These are phyloP conservation scores for Fusarium sp. DNA, from an alignment of 2,329 filamentous ascomycete genomes.

Conservation along the genomic window DNA sequence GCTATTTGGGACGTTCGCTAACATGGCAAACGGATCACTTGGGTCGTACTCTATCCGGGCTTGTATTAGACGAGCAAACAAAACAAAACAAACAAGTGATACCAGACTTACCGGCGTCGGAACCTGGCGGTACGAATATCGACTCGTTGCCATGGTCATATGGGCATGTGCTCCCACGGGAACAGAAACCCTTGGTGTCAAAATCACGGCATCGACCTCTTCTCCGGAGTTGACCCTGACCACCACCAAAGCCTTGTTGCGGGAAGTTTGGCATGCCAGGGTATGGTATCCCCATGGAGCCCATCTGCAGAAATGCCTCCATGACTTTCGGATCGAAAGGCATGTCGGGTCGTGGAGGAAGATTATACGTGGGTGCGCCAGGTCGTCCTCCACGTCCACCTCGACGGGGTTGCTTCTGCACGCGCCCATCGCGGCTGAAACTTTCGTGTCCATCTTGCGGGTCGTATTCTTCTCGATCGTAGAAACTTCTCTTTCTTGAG, in stretches of 20 bases:
- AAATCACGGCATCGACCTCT: constrained; percentile 73
- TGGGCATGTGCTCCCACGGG: constrained; percentile 71
- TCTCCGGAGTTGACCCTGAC: constrained; percentile 45
- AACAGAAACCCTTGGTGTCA: constrained; percentile 77
- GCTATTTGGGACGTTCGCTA: constrained; percentile 25
- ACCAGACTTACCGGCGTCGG: constrained; percentile 40
- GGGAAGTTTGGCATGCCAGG: constrained; percentile 53
- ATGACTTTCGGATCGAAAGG: constrained; percentile 69
- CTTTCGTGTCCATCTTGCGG: constrained; percentile 39
- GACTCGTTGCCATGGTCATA: constrained; percentile 73
- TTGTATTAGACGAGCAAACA: constrained; percentile 18
- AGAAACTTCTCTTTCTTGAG: constrained; percentile 50
- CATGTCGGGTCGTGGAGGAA: constrained; percentile 41
- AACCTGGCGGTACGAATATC: constrained; percentile 47
- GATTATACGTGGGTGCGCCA: constrained; percentile 22
- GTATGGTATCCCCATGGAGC: constrained; percentile 61
- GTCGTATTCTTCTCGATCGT: constrained; percentile 43
- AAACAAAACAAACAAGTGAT: not conserved
- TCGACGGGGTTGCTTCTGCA: constrained; percentile 69
- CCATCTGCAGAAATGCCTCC: constrained; percentile 69
- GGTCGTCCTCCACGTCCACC: constrained; percentile 50
- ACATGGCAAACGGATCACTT: constrained; percentile 41
- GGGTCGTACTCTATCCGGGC: constrained; percentile 47
- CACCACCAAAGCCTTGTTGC: constrained; percentile 38
- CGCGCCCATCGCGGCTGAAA: constrained; percentile 50